Conservation (phyloP, 2,329 filamentous ascomycete genomes). For the Decorospora gaudefroyi region DNA sequence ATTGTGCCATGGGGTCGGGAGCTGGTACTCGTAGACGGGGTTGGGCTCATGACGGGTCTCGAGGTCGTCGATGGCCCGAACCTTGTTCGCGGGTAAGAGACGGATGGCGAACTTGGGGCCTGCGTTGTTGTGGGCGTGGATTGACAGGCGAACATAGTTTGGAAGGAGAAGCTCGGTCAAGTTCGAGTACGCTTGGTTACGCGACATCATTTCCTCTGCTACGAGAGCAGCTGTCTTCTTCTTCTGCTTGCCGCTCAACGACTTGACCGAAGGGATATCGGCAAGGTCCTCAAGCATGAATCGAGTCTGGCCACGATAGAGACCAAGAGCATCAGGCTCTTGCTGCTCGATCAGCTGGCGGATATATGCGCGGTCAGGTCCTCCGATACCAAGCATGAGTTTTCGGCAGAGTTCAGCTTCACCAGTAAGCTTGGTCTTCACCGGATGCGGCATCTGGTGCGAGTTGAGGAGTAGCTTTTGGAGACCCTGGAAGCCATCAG, state of each 20-base stretch:
- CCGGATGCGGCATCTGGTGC: constrained; percentile 34
- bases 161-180: constrained; percentile 54
- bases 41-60: constrained; percentile 34
- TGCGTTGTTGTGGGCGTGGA: constrained; percentile 53
- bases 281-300: constrained; percentile 49
- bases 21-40: constrained; percentile 38
- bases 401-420: constrained; percentile 39
- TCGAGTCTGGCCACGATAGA: constrained; percentile 46
- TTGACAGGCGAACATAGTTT: constrained; percentile 54
- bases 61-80: constrained; percentile 42
- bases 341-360: constrained; percentile 35
- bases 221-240: constrained; percentile 45
- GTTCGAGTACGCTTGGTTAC: constrained; percentile 57
- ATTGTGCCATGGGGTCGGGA: constrained; percentile 55
- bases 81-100: constrained; percentile 42
- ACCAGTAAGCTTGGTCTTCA: constrained; percentile 36
- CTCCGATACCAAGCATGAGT: constrained; percentile 35
- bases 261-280: constrained; percentile 29
- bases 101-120: constrained; percentile 53
- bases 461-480: constrained; percentile 26
- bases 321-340: constrained; percentile 34
- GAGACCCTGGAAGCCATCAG: constrained; percentile 29
- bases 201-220: constrained; percentile 47
- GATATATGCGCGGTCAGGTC: constrained; percentile 33
- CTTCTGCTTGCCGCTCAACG: constrained; percentile 37